phyloP scores from a whole-genome alignment of 1,284 basidiomycete genomes.

The Ceratobasidium papillatum region DNA sequence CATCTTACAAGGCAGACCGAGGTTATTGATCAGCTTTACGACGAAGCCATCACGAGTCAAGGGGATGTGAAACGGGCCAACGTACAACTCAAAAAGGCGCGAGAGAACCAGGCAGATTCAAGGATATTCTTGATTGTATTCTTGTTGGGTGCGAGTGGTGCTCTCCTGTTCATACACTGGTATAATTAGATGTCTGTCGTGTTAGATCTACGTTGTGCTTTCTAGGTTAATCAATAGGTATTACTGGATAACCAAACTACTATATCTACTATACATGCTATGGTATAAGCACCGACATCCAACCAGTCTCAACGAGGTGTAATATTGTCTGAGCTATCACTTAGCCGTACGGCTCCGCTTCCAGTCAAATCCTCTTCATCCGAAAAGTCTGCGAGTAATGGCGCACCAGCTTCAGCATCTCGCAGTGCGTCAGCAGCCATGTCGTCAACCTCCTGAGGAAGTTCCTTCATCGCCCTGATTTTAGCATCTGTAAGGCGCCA shows the following conservation, averaged over 20 bases:
- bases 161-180: constrained; percentile 86
- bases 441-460: constrained; percentile 62
- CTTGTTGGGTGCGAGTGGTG: constrained; percentile 84
- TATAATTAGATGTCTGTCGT: constrained; percentile 54
- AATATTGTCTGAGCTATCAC: constrained; percentile 27
- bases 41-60: constrained; percentile 86
- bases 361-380: constrained; percentile 41
- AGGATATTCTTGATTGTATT: constrained; percentile 86
- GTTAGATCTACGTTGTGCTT: not conserved
- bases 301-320: not conserved
- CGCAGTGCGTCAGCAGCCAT: constrained; percentile 70
- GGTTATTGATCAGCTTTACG: constrained; percentile 85
- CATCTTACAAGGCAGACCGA: constrained; percentile 91
- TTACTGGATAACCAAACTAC: constrained; percentile 16
- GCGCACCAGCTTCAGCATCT: constrained; percentile 68
- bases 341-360: constrained; percentile 16
- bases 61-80: constrained; percentile 88
- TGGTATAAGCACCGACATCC: not conserved
- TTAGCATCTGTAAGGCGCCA: constrained; percentile 52
- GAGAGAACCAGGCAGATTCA: constrained; percentile 80
- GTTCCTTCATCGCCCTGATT: constrained; percentile 63
- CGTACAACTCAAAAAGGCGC: constrained; percentile 82
- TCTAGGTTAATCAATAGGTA: constrained; percentile 7
- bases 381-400: constrained; percentile 59
- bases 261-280: constrained; percentile 16